Percentiles rank a stretch among this genome's conserved stretches.
Conservation (phyloP, 1,284 basidiomycete genomes). For the Leccinum griseonigrum region DNA sequence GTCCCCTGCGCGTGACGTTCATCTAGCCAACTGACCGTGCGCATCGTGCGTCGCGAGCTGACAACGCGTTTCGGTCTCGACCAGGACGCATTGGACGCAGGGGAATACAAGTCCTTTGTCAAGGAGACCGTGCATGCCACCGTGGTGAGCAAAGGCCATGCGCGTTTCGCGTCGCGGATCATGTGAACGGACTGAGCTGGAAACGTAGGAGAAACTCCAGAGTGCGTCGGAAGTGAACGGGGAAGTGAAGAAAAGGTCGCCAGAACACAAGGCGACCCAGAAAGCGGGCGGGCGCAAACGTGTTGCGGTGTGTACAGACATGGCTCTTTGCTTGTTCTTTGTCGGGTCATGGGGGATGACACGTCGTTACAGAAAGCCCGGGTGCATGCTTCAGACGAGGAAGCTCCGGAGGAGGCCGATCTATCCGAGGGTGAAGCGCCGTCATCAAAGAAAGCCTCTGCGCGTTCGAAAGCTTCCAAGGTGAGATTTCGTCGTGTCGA, state of each 20-base stretch:
- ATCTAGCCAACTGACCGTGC: slow-evolving; percentile 45
- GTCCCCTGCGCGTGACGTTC: not conserved
- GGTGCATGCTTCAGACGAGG: not conserved
- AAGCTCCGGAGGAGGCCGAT: slow-evolving; percentile 1
- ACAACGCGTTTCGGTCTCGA: slow-evolving; percentile 43
- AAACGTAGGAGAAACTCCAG: slow-evolving; percentile 10
- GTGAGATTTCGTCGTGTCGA: not conserved
- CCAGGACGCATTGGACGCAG: slow-evolving; percentile 38
- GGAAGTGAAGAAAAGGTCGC: not conserved
- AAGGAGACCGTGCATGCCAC: slow-evolving; percentile 41
- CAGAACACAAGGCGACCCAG: slow-evolving; percentile 1
- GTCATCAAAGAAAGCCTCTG: slow-evolving; percentile 13
- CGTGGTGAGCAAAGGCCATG: slow-evolving; percentile 32
- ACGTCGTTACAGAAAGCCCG: slow-evolving; percentile 1
- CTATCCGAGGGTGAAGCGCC: slow-evolving; percentile 1
- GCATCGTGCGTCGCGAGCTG: slow-evolving; percentile 45
- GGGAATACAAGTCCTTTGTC: slow-evolving; percentile 44
- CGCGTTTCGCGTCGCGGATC: not conserved
- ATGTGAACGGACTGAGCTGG: not conserved
- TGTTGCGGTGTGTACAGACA: slow-evolving; percentile 13
- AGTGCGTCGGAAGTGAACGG: slow-evolving; percentile 1
- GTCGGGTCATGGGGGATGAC: not conserved
- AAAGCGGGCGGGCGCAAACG: slow-evolving; percentile 11
- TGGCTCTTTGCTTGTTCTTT: not conserved
- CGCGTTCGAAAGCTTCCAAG: slow-evolving; percentile 13